Evolutionary conservation across 2,329 filamentous ascomycete genomes (phyloP), one percentile per base, ranked within the genome.

Genomic region (Fusarium dlaminii): DNA sequence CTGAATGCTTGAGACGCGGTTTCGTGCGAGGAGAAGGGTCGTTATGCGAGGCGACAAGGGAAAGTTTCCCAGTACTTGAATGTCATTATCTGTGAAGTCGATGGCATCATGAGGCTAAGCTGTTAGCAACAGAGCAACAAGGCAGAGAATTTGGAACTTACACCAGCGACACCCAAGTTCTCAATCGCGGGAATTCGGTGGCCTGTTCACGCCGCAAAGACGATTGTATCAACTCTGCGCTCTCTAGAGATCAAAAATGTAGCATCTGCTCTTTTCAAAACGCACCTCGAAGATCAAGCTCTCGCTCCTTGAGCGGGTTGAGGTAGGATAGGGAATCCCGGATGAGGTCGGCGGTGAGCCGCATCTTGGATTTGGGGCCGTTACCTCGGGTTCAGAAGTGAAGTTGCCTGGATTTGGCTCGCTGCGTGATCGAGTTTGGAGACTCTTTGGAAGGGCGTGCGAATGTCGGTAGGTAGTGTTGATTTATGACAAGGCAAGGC

Each of bases 271-370:
- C 94, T 94, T 97, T 94, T 93, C 93, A 74, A 90, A 85, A 89
- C 95, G 91, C 93, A 98, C 96, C 96, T 98, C 96, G 92, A 80
- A 99, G 94, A 88, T 98, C 95, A 84, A 99, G 91, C 90, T 99
- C 96, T 85, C 96, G 94, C 90, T 99, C 96, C 87, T 96, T 97
- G 84, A 99, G 90, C 83, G 96, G 95, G 86, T 98, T 99, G 86
- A 98, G 93, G 89, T 98, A 99, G 83, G 96, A 98, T 78, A 98
- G 93, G 82, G 96, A 98, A 84, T 91, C 92, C 85, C 94, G 91
- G 86, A 99, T 97, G 81, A 98, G 91, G 84, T 98, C 96, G 78
- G 94, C 92, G 74, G 96, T 98, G 86, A 99, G 91, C 89, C 96
- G 92, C 96, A 99, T 98, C 76, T 82, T 86, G 83, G 78, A 63